phyloP scores from a whole-genome alignment of 2,329 filamentous ascomycete species.

The Fusarium praegraminearum region DNA sequence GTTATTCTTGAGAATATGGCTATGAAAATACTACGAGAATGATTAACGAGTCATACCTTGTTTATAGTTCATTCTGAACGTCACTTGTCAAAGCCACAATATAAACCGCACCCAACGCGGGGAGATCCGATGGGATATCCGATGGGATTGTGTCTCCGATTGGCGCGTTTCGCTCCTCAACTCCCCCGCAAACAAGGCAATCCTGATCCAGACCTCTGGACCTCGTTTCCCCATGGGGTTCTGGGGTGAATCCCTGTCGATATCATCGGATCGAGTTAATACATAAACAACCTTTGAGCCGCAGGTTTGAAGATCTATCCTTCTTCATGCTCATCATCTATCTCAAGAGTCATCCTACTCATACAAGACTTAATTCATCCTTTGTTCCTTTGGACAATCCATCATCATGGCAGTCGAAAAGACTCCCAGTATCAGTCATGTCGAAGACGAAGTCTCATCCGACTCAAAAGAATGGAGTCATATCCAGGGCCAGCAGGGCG shows the following conservation, averaged over 20 bases:
- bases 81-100: background rate
- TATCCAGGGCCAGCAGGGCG: slow-evolving; percentile 26
- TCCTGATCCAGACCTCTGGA: background rate
- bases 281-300: slow-evolving; percentile 6
- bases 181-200: slow-evolving; percentile 1
- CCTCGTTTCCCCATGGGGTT: slow-evolving; percentile 10
- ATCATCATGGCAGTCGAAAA: background rate
- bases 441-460: background rate
- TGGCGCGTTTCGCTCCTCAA: background rate
- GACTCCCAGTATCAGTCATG: background rate
- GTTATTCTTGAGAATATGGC: background rate
- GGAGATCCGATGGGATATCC: slow-evolving; percentile 1
- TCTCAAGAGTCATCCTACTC: background rate
- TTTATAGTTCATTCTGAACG: slow-evolving; percentile 1
- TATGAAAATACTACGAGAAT: background rate
- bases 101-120: background rate
- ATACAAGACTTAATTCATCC: background rate
- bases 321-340: background rate
- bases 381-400: too few relatives aligned
- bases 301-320: background rate
- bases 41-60: background rate
- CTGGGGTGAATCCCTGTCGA: slow-evolving; percentile 1
- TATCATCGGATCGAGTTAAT: background rate
- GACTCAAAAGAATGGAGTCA: slow-evolving; percentile 32
- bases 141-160: background rate